Evolutionary conservation across 2,329 filamentous ascomycete genomes (phyloP).

Genomic region (Colletotrichum cuscutae): DNA sequence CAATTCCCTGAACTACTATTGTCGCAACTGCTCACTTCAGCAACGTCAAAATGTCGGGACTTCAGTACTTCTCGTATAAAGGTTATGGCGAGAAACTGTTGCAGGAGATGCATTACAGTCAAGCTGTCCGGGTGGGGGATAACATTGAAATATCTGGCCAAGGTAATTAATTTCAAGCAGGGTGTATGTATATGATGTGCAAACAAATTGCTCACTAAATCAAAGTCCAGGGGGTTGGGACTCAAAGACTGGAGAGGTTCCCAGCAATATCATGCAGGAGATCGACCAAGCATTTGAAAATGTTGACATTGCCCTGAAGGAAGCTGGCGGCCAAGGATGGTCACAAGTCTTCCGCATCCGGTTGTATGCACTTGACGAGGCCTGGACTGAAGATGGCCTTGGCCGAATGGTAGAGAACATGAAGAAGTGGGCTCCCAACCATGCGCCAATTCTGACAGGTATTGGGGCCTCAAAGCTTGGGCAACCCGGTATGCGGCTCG

Average conservation of each 20-base stretch:
- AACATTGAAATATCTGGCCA: slow-evolving; percentile 50
- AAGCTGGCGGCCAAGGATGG: slow-evolving; percentile 60
- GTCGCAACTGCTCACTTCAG: too few relatives aligned
- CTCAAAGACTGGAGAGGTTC: slow-evolving; percentile 35
- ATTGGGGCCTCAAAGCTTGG: slow-evolving; percentile 52
- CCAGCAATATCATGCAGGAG: slow-evolving; percentile 45
- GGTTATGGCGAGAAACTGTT: slow-evolving; percentile 47
- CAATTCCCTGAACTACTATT: neutral
- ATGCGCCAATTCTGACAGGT: slow-evolving; percentile 55
- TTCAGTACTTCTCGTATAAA: slow-evolving; percentile 51
- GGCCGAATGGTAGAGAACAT: slow-evolving; percentile 48
- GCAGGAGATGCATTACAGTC: slow-evolving; percentile 47
- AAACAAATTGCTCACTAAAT: neutral
- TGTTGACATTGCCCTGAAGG: slow-evolving; percentile 53
- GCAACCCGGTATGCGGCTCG: slow-evolving; percentile 53
- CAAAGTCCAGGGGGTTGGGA: slow-evolving; percentile 23
- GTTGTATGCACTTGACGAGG: slow-evolving; percentile 48
- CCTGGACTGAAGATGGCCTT: slow-evolving; percentile 37
- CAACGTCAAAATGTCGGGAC: slow-evolving; percentile 44
- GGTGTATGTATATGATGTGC: too few relatives aligned
- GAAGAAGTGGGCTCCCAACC: slow-evolving; percentile 51
- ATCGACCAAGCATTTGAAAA: slow-evolving; percentile 59
- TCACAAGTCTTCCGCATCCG: slow-evolving; percentile 54
- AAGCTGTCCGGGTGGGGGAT: slow-evolving; percentile 52
- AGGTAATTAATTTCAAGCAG: slow-evolving; percentile 36